These are phyloP conservation scores for Diaporthe sp. DNA, from an alignment of 2,329 filamentous ascomycete genomes.

Conservation along the genomic window DNA sequence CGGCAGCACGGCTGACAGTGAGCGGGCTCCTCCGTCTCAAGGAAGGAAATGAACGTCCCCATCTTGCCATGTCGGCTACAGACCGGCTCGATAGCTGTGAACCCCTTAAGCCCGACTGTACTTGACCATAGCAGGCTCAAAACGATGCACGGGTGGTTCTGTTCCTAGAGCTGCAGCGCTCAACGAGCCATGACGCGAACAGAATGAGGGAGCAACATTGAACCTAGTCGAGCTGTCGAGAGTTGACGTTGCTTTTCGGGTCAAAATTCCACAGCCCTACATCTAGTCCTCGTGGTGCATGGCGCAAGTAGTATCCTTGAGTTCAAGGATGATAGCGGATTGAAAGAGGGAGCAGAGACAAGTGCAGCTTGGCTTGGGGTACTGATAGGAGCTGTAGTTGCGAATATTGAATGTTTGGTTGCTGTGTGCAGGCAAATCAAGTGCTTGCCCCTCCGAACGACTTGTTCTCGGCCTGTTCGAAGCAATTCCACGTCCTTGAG, in stretches of 20 bases:
- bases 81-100: not conserved
- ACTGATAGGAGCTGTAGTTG: not conserved
- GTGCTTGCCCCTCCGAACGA: not conserved
- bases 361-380: not conserved
- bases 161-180: not conserved
- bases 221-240: not conserved
- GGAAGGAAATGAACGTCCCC: not conserved
- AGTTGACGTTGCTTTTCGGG: not conserved
- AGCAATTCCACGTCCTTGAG: not conserved
- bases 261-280: not conserved
- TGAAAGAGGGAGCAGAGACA: no score
- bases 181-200: not conserved
- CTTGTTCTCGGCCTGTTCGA: not conserved
- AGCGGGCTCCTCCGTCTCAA: not conserved
- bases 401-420: not conserved
- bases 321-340: no score
- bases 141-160: not conserved
- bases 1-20: not conserved
- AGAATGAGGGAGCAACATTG: not conserved
- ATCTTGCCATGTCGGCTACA: not conserved
- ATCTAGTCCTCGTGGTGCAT: no score
- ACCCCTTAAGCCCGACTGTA: not conserved
- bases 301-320: not conserved
- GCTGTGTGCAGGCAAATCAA: not conserved
- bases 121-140: not conserved